Evolutionary conservation across 2,329 filamentous ascomycete genomes (phyloP).

Genomic region (Metarhizium brunneum): DNA sequence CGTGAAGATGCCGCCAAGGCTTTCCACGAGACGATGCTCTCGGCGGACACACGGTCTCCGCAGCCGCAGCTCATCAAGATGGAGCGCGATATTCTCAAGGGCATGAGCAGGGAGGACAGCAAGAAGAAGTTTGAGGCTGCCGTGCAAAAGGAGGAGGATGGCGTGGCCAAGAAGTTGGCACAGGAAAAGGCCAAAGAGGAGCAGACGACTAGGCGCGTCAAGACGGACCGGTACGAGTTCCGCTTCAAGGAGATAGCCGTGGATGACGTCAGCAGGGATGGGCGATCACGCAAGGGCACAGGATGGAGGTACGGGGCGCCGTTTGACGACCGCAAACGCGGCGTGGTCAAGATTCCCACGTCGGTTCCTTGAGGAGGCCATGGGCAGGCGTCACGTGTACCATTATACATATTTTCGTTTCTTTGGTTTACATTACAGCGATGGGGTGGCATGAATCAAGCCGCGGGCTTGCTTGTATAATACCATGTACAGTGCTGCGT

Average conservation of each 20-base stretch:
- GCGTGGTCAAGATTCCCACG: slow-evolving; percentile 59
- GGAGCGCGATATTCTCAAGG: slow-evolving; percentile 37
- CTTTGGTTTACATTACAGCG: neutral
- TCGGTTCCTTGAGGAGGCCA: slow-evolving; percentile 38
- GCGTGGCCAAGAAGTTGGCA: slow-evolving; percentile 24
- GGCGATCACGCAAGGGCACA: slow-evolving; percentile 39
- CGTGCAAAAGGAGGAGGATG: slow-evolving; percentile 34
- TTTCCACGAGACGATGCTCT: slow-evolving; percentile 50
- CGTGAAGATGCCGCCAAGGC: slow-evolving; percentile 56
- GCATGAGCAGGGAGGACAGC: slow-evolving; percentile 27
- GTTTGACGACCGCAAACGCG: slow-evolving; percentile 51
- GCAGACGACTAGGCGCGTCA: slow-evolving; percentile 32
- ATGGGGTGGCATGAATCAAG: neutral
- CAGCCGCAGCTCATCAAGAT: slow-evolving; percentile 52
- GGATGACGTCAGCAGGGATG: slow-evolving; percentile 45
- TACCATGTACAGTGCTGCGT: slow-evolving; percentile 6
- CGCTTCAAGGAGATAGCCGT: slow-evolving; percentile 51
- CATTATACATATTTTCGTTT: neutral
- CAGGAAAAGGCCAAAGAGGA: slow-evolving; percentile 26
- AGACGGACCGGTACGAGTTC: slow-evolving; percentile 50
- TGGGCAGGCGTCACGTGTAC: neutral
- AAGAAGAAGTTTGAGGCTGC: slow-evolving; percentile 29
- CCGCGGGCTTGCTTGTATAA: slow-evolving; percentile 2
- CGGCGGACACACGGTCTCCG: slow-evolving; percentile 51
- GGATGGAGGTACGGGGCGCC: slow-evolving; percentile 59